phyloP scores from a whole-genome alignment of 345 rosid genomes.

The Lepidium africanum region DNA sequence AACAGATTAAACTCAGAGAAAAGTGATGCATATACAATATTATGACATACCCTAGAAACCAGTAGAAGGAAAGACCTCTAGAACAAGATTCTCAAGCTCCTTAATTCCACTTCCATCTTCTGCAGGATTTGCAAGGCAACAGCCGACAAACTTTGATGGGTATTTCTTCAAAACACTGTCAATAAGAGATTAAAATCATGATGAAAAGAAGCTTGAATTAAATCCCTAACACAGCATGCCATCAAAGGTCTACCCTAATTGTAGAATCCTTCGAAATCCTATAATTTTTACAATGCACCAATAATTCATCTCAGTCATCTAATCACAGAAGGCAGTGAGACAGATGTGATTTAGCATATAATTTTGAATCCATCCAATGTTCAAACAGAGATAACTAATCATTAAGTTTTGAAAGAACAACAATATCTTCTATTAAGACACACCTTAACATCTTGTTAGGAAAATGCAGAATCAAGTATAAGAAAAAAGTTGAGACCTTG shows the following conservation, averaged over 20 bases:
- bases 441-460: neutral
- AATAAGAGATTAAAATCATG: neutral
- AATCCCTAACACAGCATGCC: neutral
- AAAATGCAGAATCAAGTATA: neutral
- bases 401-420: neutral
- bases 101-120: slow-evolving; percentile 74
- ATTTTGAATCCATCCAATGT: neutral
- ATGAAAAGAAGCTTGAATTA: neutral
- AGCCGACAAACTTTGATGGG: slow-evolving; percentile 79
- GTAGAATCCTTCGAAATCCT: neutral
- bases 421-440: neutral
- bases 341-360: neutral
- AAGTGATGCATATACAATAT: neutral
- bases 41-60: neutral
- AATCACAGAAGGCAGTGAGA: neutral
- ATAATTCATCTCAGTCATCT: neutral
- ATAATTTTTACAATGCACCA: neutral
- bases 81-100: slow-evolving; percentile 69
- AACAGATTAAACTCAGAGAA: slow-evolving; percentile 15
- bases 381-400: neutral
- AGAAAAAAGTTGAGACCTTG: slow-evolving; percentile 44
- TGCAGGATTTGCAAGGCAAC: slow-evolving; percentile 94
- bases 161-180: slow-evolving; percentile 62
- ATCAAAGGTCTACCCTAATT: neutral
- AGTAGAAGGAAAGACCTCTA: slow-evolving; percentile 40